Base-by-base conservation (phyloP, 371 early-diverging fungal species). In the Lichtheimia ornata region DNA sequence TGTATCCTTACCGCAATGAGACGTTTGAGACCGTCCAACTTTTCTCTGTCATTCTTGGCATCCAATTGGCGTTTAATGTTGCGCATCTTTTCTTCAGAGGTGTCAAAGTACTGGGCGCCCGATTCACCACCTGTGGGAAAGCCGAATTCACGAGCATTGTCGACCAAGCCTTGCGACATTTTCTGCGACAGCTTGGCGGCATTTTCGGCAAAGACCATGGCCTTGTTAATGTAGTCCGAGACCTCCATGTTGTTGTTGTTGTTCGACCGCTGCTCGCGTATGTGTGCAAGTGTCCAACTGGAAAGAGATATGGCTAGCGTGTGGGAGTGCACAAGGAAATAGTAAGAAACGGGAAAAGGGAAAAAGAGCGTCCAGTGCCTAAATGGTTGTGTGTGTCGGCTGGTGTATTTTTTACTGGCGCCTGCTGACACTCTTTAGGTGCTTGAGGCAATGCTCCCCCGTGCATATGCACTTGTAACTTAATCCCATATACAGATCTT, bases 1-100 rank as follows among this genome's bases (percentile, higher is more conserved):
- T n/a, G n/a, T 43, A 17, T 45, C 9, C 84, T 64, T 84, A 94
- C 92, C 56, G 95, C 95, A 67, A 97, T 87, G 55, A 97, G 77
- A 44, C 93, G 82, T 75, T 94, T 95, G 63, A 97, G 69, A 6
- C 91, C 97, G 69, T 91, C 93, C 53, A 97, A 76, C 66, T 94
- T 94, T 58, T 97, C 97, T 74, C 92, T 84, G 70, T 96, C 96
- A 57, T 90, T 87, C 69, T 88, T 88, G 14, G 95, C 89, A 64
- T 91, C 90, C 62, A 97, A 78, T 59, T 88, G 82, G 47, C 85
- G 75, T 41, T 84, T 79, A 56, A 95, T 91, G 62, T 92, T 90
- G 41, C 83, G 73, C 75, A 92, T 83, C 71, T 91, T 88, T 62
- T 87, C 93, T 59, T 95, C 95, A 40, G 91, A 87, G 2, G 91